A percentile compares a stretch with the other conserved stretches of the same genome.
Evolutionary conservation across 495 filamentous ascomycete species (phyloP).

Genomic region (Neurospora sp.): DNA sequence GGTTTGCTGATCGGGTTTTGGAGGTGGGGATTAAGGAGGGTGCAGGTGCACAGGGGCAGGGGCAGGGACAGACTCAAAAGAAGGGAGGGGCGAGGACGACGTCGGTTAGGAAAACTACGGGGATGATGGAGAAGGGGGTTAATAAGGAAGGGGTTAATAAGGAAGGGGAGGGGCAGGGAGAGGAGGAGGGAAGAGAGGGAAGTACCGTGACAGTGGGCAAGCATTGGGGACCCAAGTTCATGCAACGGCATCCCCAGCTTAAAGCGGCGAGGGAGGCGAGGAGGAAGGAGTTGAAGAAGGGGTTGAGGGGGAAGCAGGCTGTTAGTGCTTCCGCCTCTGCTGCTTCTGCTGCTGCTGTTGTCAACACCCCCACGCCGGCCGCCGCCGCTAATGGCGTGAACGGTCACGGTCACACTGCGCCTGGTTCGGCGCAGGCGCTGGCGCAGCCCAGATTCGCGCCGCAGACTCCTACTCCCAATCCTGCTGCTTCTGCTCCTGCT

Average conservation of each 20-base stretch:
- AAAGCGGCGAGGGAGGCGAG: neutral
- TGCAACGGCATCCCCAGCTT: neutral
- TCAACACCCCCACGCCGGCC: neutral
- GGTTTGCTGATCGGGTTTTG: constrained; percentile 23
- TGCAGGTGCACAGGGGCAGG: neutral
- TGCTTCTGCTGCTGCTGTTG: neutral
- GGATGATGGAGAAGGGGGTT: neutral
- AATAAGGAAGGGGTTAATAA: no score
- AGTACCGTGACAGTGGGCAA: neutral
- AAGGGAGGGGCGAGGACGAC: neutral
- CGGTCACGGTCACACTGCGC: neutral
- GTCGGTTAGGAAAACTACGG: neutral
- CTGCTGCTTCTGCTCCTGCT: neutral
- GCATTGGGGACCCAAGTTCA: neutral
- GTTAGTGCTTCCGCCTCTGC: neutral
- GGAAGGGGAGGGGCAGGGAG: neutral
- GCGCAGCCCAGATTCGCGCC: neutral
- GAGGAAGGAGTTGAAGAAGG: neutral
- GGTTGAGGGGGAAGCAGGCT: neutral
- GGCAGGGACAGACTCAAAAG: neutral
- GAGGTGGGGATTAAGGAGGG: neutral
- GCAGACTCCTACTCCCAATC: neutral
- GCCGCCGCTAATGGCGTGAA: neutral
- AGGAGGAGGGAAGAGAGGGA: neutral
- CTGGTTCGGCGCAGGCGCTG: neutral